A percentile compares a stretch with the other conserved stretches of the same genome.
phyloP scores from a whole-genome alignment of 1,284 basidiomycete genomes.

The Cutaneotrichosporon sp. region DNA sequence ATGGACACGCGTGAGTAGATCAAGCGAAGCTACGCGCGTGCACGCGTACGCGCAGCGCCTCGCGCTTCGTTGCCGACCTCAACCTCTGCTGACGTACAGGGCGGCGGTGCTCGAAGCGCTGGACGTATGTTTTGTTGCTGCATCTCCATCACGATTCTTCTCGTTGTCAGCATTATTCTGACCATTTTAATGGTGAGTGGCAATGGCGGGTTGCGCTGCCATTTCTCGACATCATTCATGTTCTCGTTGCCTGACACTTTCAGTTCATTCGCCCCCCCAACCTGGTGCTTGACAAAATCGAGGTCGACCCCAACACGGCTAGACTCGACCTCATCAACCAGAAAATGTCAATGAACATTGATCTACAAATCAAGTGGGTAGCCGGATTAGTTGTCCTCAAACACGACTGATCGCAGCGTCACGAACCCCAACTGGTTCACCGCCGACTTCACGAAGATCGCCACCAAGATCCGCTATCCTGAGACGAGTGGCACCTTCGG shows the following conservation, averaged over 20 bases:
- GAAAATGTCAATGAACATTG: conserved; percentile 55
- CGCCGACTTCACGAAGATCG: conserved; percentile 64
- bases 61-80: no score
- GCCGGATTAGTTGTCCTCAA: neutral
- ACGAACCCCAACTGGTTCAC: conserved; percentile 81
- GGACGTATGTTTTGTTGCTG: conserved; percentile 49
- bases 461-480: conserved; percentile 66
- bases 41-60: no score
- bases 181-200: conserved; percentile 63
- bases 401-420: conserved; percentile 53
- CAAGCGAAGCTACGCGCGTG: no score
- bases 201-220: no score
- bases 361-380: conserved; percentile 62
- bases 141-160: conserved; percentile 43
- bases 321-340: neutral
- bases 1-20: conserved; percentile 40
- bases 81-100: conserved; percentile 30
- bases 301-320: conserved; percentile 36
- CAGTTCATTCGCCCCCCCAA: conserved; percentile 77
- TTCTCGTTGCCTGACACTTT: neutral
- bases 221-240: neutral
- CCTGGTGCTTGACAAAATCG: conserved; percentile 59
- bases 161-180: conserved; percentile 65
- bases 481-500: conserved; percentile 61
- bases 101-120: conserved; percentile 36